Conservation (phyloP, 805 yeast genomes). For the Yamadazyma scolyti region DNA sequence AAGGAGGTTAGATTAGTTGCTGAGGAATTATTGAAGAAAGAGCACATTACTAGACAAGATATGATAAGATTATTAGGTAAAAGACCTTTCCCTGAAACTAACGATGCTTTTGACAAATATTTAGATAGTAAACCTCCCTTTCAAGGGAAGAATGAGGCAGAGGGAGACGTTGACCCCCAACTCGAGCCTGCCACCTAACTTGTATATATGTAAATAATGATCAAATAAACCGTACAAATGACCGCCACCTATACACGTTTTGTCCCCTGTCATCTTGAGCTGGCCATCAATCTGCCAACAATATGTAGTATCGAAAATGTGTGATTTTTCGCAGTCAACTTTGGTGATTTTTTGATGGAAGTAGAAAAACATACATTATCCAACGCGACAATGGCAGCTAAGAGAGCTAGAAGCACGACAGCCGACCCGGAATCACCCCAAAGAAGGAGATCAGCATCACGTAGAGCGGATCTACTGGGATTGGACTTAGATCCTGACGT, state of each 20-base stretch:
- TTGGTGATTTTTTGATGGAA: no score
- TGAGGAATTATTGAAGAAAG: conserved; percentile 64
- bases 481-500: conserved; percentile 17
- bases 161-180: conserved; percentile 9
- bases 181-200: conserved; percentile 1
- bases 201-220: no score
- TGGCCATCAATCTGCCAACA: no score
- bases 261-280: no score
- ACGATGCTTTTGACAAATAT: conserved; percentile 89
- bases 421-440: conserved; percentile 2
- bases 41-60: conserved; percentile 78
- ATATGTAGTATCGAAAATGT: no score
- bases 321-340: no score
- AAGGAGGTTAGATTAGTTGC: conserved; percentile 69
- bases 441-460: conserved; percentile 6
- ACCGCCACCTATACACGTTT: no score
- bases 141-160: conserved; percentile 20
- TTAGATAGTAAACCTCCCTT: conserved; percentile 46
- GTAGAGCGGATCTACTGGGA: conserved; percentile 12
- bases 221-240: no score
- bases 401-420: conserved; percentile 2
- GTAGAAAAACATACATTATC: conserved; percentile 1
- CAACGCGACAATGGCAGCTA: background rate
- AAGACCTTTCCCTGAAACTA: conserved; percentile 73
- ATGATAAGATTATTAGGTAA: conserved; percentile 74